Evolutionary conservation across 208 protist species (phyloP).

Genomic region (Leishmania gerbilli): DNA sequence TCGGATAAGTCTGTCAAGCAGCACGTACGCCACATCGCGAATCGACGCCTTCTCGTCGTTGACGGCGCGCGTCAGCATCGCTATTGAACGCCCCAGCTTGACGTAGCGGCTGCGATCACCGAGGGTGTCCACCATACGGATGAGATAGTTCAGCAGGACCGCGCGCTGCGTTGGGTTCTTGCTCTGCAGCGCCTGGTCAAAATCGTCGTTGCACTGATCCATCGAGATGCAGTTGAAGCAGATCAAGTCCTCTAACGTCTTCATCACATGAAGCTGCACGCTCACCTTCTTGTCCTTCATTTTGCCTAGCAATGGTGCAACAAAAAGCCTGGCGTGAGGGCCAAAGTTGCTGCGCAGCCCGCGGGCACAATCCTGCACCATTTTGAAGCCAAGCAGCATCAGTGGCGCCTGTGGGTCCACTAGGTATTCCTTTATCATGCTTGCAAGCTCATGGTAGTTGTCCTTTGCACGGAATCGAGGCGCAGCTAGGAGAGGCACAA

Average conservation of each 20-base stretch:
- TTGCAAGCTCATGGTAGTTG: conserved; percentile 86
- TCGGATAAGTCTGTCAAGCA: conserved; percentile 59
- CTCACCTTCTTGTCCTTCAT: conserved; percentile 92
- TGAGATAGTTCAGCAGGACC: conserved; percentile 64
- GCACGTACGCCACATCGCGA: conserved; percentile 62
- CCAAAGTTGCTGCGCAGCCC: conserved; percentile 62
- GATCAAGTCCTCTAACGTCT: conserved; percentile 76
- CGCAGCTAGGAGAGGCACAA: conserved; percentile 63
- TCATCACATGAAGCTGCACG: conserved; percentile 78
- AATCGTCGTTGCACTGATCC: conserved; percentile 86
- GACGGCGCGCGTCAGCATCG: conserved; percentile 66
- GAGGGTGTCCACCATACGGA: conserved; percentile 56
- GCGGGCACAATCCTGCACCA: conserved; percentile 80
- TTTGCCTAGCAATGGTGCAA: conserved; percentile 81
- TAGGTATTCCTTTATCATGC: conserved; percentile 70
- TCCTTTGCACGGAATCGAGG: conserved; percentile 72
- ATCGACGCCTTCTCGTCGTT: conserved; percentile 86
- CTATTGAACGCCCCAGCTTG: conserved; percentile 39
- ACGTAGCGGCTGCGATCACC: conserved; percentile 45
- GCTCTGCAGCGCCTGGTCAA: conserved; percentile 71
- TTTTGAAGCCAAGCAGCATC: conserved; percentile 86
- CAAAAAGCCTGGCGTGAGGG: conserved; percentile 46
- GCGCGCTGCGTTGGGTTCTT: conserved; percentile 82
- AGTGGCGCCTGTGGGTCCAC: conserved; percentile 83
- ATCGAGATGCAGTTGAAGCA: conserved; percentile 77